Evolutionary conservation across 2,329 filamentous ascomycete species (phyloP), one percentile per base, ranked within the genome.

Genomic region (Colletotrichum truncatum): DNA sequence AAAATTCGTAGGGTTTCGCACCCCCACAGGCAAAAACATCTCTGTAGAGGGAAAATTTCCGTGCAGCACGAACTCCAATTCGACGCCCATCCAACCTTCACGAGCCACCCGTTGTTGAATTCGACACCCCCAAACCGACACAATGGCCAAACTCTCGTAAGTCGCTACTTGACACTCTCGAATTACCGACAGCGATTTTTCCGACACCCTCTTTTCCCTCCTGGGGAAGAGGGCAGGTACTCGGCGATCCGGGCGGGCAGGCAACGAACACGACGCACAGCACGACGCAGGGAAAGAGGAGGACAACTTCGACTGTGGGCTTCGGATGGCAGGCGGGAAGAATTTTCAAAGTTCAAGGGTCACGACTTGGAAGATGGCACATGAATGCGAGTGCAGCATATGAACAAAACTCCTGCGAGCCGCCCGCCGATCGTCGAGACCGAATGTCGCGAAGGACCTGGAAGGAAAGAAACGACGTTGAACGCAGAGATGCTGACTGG

Each of bases 91-190:
- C 59, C 64, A 59, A 53, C 57, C 38, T 54, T 63, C 52, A 67
- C 59, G 59, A 67, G 62, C 63, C 65, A 63, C 65, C 67, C 57
- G 61, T 67, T 67, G 65, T 67, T 67, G 49, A 66, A 55, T 39
- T 57, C 57, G 66, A 68, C 67, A 68, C 61, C 68, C 63, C 77
- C 74, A 80, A 78, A 78, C 81, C 80, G 79, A 82, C 78, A 83
- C 80, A 86, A 89, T 89, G 86, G 86, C 86, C 80, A 89, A 89
- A 82, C 76, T 84, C 73, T 87, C 85, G 86, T 89, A 84, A 83
- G 86, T 87, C 51, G 61, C 25, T 36, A 36, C 34, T 55, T 45
- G 63, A n/a, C 28, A 36, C 7, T 63, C 14, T 45, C 57, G 63
- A 63, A 16, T 43, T 12, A 30, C 18, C 56, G 48, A 55, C 57